Evolutionary conservation across 2,329 filamentous ascomycete genomes (phyloP).

Genomic region (Cercospora sp.): DNA sequence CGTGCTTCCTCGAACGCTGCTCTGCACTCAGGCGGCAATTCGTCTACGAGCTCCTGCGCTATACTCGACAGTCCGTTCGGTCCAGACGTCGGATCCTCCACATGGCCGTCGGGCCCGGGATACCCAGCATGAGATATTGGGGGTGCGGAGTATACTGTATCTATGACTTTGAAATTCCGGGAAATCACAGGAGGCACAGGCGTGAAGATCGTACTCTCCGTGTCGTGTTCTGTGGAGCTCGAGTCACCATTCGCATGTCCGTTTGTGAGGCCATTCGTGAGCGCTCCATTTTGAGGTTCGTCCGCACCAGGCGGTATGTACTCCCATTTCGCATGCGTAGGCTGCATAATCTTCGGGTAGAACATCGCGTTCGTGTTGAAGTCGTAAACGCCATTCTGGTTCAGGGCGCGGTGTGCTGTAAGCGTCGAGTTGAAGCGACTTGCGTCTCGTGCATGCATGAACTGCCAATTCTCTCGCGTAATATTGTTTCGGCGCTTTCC

Average conservation of each 20-base stretch:
- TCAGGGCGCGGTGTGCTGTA: slow-evolving; percentile 65
- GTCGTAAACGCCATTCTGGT: slow-evolving; percentile 79
- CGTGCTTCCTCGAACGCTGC: slow-evolving; percentile 69
- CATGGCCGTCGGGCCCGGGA: slow-evolving; percentile 58
- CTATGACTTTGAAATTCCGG: slow-evolving; percentile 63
- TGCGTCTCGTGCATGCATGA: slow-evolving; percentile 88
- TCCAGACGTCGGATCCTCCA: slow-evolving; percentile 47
- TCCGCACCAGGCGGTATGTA: slow-evolving; percentile 56
- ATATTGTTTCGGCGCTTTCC: slow-evolving; percentile 85
- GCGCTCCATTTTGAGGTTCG: slow-evolving; percentile 29
- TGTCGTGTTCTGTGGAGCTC: slow-evolving; percentile 21
- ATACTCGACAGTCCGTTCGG: slow-evolving; percentile 62
- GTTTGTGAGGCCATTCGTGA: slow-evolving; percentile 29
- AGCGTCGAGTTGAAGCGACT: slow-evolving; percentile 83
- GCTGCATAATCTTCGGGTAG: slow-evolving; percentile 84
- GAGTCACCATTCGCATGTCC: slow-evolving; percentile 29
- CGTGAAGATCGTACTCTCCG: slow-evolving; percentile 48
- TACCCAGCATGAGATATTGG: slow-evolving; percentile 59
- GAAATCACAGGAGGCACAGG: slow-evolving; percentile 58
- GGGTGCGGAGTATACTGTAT: slow-evolving; percentile 61
- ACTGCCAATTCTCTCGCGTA: slow-evolving; percentile 93
- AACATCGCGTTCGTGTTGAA: slow-evolving; percentile 91
- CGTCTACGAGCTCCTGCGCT: slow-evolving; percentile 63
- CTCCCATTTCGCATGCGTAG: slow-evolving; percentile 81
- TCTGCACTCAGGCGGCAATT: slow-evolving; percentile 70